Evolutionary conservation across 345 rosid genomes (phyloP).

Genomic region (Gossypium bickii): DNA sequence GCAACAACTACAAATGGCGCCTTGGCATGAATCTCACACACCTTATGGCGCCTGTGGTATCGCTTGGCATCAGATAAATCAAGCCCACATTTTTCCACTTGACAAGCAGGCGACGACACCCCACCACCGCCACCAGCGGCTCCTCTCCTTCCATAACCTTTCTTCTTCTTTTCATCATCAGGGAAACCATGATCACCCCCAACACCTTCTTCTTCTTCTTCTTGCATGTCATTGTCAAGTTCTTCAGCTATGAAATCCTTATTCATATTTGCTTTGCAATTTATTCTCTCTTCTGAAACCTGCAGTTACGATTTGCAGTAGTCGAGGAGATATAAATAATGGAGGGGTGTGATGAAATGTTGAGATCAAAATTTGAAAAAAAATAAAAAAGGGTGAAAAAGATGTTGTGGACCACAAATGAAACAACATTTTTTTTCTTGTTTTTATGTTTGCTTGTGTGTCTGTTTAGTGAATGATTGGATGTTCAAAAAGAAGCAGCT

Average conservation of each 20-base stretch:
- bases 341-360: not conserved
- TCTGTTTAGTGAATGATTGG: constrained; percentile 14
- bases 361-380: constrained; percentile 13
- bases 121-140: constrained; percentile 25
- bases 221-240: constrained; percentile 48
- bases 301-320: constrained; percentile 31
- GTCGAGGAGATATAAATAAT: constrained; percentile 14
- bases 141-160: constrained; percentile 28
- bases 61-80: constrained; percentile 62
- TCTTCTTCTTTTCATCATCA: constrained; percentile 44
- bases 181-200: constrained; percentile 15
- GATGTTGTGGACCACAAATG: constrained; percentile 32
- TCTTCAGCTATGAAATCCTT: constrained; percentile 39
- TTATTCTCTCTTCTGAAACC: constrained; percentile 24
- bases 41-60: constrained; percentile 81
- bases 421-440: constrained; percentile 13
- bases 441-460: constrained; percentile 10
- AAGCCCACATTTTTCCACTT: constrained; percentile 62
- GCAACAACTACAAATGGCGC: constrained; percentile 51
- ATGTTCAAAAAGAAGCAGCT: constrained; percentile 2
- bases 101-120: constrained; percentile 47
- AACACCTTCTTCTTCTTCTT: constrained; percentile 34
- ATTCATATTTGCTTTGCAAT: constrained; percentile 26
- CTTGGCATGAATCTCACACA: constrained; percentile 84
- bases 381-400: constrained; percentile 13